Evolutionary conservation across 768 basidiomycete genomes (phyloP).

Genomic region (Termitomyces sp.): DNA sequence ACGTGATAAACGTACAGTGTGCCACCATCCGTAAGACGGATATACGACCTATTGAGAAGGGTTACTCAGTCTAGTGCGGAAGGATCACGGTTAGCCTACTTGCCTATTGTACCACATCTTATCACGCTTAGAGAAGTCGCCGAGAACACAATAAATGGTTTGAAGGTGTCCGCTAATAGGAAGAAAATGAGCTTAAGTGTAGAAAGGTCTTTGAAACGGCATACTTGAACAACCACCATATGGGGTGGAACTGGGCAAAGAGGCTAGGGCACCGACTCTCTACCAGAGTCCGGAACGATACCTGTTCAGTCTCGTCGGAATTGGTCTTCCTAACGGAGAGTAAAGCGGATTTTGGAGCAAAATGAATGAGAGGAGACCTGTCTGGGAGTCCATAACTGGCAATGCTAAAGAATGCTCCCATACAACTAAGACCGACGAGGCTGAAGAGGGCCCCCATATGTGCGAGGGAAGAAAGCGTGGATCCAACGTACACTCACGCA

Average conservation of each 20-base stretch:
- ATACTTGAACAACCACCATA: conserved; percentile 47
- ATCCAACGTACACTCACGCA: background rate
- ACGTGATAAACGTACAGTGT: conserved; percentile 42
- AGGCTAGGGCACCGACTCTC: conserved; percentile 38
- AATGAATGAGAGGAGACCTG: conserved; percentile 28
- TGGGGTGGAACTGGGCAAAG: conserved; percentile 34
- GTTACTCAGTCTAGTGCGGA: background rate
- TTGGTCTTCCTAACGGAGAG: conserved; percentile 27
- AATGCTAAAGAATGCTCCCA: conserved; percentile 28
- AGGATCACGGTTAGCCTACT: conserved; percentile 3
- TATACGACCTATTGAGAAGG: conserved; percentile 29
- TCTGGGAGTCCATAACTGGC: conserved; percentile 13
- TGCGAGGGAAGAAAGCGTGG: background rate
- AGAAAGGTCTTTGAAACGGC: conserved; percentile 9
- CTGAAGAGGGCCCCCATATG: conserved; percentile 25
- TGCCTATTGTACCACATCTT: conserved; percentile 51
- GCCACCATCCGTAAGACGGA: conserved; percentile 55
- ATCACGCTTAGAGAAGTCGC: conserved; percentile 55
- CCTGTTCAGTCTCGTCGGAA: conserved; percentile 24
- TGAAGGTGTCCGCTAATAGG: conserved; percentile 53
- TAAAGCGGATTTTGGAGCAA: conserved; percentile 30
- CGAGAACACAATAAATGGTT: conserved; percentile 53
- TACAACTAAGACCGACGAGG: conserved; percentile 21
- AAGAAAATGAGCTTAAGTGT: background rate
- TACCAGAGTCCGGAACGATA: conserved; percentile 33